phyloP scores from a whole-genome alignment of 2,329 filamentous ascomycete genomes.

The Trichophyton benhamiae region DNA sequence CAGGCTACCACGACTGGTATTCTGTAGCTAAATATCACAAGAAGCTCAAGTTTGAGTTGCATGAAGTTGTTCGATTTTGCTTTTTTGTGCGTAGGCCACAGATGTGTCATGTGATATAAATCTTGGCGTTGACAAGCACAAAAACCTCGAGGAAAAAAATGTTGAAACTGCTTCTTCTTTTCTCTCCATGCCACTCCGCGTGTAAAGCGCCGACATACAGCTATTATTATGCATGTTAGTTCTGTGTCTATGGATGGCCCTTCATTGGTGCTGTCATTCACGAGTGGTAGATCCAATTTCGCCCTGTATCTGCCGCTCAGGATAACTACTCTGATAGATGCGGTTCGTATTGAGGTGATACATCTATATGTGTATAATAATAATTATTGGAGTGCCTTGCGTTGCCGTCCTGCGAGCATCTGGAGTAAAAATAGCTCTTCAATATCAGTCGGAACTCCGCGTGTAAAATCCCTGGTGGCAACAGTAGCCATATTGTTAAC shows the following conservation, averaged over 20 bases:
- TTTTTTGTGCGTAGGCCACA: background rate
- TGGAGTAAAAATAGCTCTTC: background rate
- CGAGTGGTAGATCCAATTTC: conserved; percentile 55
- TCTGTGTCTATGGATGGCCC: conserved; percentile 27
- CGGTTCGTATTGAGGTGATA: conserved; percentile 72
- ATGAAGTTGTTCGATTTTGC: background rate
- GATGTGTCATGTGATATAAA: background rate
- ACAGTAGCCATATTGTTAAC: background rate
- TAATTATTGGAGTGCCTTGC: background rate
- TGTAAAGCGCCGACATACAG: conserved; percentile 31
- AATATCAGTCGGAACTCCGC: background rate
- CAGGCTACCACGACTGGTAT: background rate
- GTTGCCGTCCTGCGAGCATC: background rate
- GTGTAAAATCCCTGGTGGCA: no score
- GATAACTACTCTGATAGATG: conserved; percentile 61
- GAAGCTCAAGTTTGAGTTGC: background rate
- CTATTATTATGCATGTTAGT: conserved; percentile 19
- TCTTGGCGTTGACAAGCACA: background rate
- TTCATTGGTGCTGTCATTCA: conserved; percentile 44
- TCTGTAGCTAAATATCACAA: background rate
- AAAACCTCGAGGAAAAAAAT: background rate
- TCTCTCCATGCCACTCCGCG: conserved; percentile 27
- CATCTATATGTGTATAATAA: conserved; percentile 35
- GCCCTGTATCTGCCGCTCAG: conserved; percentile 82
- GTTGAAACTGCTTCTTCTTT: conserved; percentile 12